Percentiles rank a stretch among this genome's conserved stretches.
These are phyloP conservation scores for Globisporangium orthogonon DNA, from an alignment of 352 stramenopile genomes.

Conservation along the genomic window DNA sequence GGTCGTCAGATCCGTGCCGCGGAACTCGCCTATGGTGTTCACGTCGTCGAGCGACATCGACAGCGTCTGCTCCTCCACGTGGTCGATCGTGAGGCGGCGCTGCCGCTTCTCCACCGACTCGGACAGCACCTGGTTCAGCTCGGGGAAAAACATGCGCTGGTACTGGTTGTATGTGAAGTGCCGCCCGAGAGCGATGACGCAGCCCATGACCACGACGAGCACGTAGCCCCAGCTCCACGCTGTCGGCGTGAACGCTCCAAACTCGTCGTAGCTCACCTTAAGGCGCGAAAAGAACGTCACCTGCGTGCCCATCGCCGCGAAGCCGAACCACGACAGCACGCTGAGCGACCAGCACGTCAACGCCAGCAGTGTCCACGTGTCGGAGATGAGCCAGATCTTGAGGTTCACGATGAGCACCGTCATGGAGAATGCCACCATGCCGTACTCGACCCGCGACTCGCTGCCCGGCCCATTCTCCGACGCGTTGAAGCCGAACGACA, in stretches of 20 bases:
- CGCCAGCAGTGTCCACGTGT: constrained; percentile 68
- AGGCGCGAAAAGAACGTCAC: constrained; percentile 48
- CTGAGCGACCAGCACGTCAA: constrained; percentile 52
- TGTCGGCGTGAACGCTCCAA: constrained; percentile 56
- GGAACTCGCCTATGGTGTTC: constrained; percentile 39
- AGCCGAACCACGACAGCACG: constrained; percentile 64
- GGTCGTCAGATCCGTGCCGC: constrained; percentile 40
- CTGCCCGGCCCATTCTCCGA: constrained; percentile 45
- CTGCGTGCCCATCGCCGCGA: constrained; percentile 51
- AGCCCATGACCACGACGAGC: constrained; percentile 63
- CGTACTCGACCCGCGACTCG: constrained; percentile 75
- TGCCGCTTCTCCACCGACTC: constrained; percentile 40
- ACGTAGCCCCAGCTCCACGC: constrained; percentile 48
- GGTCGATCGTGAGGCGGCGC: constrained; percentile 61
- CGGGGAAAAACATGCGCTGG: constrained; percentile 68
- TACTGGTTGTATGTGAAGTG: constrained; percentile 80
- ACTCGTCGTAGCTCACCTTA: constrained; percentile 81
- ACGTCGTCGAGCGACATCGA: constrained; percentile 79
- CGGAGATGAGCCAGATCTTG: constrained; percentile 88
- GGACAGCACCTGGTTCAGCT: constrained; percentile 63
- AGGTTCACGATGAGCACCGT: constrained; percentile 93
- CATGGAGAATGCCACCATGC: constrained; percentile 88
- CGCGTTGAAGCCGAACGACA: constrained; percentile 73
- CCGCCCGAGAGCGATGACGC: constrained; percentile 53
- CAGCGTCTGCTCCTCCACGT: constrained; percentile 66